These are phyloP conservation scores for Metschnikowia santaceciliae DNA, from an alignment of 805 yeast species.

Conservation along the genomic window DNA sequence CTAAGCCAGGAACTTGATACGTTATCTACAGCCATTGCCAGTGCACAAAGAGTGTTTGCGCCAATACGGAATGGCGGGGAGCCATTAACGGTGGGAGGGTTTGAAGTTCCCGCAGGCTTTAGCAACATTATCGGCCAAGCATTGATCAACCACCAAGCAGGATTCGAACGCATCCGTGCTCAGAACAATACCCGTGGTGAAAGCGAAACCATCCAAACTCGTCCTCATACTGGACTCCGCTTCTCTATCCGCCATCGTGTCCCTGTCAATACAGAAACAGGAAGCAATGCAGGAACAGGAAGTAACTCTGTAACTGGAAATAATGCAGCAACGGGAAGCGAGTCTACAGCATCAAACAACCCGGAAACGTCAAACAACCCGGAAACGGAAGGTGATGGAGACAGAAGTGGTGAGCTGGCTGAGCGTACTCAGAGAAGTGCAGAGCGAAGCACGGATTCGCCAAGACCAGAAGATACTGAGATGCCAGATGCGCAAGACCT, in stretches of 20 bases:
- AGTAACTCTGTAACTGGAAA: too few relatives aligned
- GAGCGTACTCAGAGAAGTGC: neutral
- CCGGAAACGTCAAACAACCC: neutral
- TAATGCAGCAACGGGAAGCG: too few relatives aligned
- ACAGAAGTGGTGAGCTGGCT: neutral
- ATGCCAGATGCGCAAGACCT: constrained; percentile 14
- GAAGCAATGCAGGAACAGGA: neutral
- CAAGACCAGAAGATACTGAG: constrained; percentile 11
- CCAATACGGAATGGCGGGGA: neutral
- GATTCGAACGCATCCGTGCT: neutral
- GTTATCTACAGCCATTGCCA: neutral
- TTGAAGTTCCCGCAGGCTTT: constrained; percentile 2
- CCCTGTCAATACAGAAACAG: neutral
- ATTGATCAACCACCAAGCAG: constrained; percentile 7
- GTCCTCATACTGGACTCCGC: neutral
- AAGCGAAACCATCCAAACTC: neutral
- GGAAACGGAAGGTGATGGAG: neutral
- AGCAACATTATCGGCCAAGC: constrained; percentile 8
- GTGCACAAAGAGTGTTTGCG: neutral
- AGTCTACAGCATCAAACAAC: too few relatives aligned
- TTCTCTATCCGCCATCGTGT: neutral
- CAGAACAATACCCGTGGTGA: neutral
- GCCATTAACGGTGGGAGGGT: neutral
- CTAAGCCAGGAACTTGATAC: neutral
- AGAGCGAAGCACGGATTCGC: neutral